Evolutionary conservation across 768 basidiomycete species (phyloP).

Genomic region (Symmetrospora coprosmae): DNA sequence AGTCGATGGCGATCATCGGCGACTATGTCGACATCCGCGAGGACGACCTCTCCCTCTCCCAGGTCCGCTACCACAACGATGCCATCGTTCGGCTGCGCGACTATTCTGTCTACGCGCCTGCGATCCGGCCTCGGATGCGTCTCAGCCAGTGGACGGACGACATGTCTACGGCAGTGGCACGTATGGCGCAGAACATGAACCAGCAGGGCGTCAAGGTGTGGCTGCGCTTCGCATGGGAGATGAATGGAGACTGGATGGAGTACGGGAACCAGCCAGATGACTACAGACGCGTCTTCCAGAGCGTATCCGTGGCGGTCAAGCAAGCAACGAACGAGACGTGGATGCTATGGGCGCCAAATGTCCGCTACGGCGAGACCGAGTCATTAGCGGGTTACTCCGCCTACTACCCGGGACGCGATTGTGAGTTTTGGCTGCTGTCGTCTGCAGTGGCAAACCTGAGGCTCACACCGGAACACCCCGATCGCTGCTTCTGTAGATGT

Average conservation of each 20-base stretch:
- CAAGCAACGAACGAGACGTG: conserved; percentile 19
- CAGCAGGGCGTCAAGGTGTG: conserved; percentile 22
- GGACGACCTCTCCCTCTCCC: conserved; percentile 12
- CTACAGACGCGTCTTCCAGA: conserved; percentile 19
- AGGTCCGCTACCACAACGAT: conserved; percentile 19
- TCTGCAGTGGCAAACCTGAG: no score
- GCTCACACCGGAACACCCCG: no score
- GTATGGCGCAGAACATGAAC: conserved; percentile 8
- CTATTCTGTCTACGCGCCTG: conserved; percentile 23
- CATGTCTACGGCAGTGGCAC: conserved; percentile 20
- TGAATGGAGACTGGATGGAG: conserved; percentile 25
- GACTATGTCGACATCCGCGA: conserved; percentile 21
- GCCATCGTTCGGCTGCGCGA: conserved; percentile 15
- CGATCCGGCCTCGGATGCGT: conserved; percentile 19
- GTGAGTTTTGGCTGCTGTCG: conserved; percentile 2
- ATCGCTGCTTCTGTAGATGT: conserved; percentile 18
- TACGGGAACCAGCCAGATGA: conserved; percentile 20
- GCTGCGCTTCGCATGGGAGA: conserved; percentile 26
- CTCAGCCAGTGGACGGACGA: conserved; percentile 23
- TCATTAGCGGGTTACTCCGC: conserved; percentile 13
- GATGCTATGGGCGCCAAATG: conserved; percentile 25
- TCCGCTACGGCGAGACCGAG: conserved; percentile 15
- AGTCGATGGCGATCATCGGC: conserved; percentile 21
- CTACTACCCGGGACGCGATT: conserved; percentile 25
- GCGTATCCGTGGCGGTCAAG: conserved; percentile 2